Conservation (phyloP, 2,329 filamentous ascomycete species). For the Ilyonectria sp. region DNA sequence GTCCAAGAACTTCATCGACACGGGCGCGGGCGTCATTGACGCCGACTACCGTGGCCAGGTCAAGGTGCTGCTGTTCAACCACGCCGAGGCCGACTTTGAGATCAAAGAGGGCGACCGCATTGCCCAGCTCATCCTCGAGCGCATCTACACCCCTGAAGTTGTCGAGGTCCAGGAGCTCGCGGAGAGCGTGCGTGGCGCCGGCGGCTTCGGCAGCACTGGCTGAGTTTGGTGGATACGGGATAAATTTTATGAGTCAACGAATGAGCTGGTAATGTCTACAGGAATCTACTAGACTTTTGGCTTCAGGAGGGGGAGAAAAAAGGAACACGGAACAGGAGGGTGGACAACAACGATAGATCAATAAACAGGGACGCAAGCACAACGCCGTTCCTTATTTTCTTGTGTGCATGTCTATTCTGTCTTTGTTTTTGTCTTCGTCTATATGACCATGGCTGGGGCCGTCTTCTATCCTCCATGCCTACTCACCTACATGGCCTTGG, state of each 20-base stretch:
- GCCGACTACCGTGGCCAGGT: conserved; percentile 96
- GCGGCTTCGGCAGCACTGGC: conserved; percentile 93
- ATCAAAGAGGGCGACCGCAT: conserved; percentile 90
- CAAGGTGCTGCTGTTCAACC: conserved; percentile 96
- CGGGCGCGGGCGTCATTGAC: conserved; percentile 96
- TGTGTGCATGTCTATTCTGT: conserved; percentile 38
- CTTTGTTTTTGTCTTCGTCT: conserved; percentile 27
- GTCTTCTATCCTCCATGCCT: conserved; percentile 17
- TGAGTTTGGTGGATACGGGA: conserved; percentile 12
- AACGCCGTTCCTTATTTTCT: conserved; percentile 24
- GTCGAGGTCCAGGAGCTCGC: conserved; percentile 90
- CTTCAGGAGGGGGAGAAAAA: conserved; percentile 4
- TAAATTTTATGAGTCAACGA: conserved; percentile 36
- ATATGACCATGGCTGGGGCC: conserved; percentile 1
- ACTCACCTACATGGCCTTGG: conserved; percentile 62
- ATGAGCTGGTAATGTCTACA: neutral
- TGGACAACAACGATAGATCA: conserved; percentile 21
- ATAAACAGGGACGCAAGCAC: conserved; percentile 17
- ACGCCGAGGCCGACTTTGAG: conserved; percentile 84
- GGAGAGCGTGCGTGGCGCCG: conserved; percentile 90
- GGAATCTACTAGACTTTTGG: conserved; percentile 17
- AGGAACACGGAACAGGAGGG: conserved; percentile 14
- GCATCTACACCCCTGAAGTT: conserved; percentile 94
- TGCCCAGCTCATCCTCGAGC: conserved; percentile 93
- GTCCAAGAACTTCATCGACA: conserved; percentile 95